Conservation (phyloP, 257 asterid species). For the Nyctanthes arbortristis region DNA sequence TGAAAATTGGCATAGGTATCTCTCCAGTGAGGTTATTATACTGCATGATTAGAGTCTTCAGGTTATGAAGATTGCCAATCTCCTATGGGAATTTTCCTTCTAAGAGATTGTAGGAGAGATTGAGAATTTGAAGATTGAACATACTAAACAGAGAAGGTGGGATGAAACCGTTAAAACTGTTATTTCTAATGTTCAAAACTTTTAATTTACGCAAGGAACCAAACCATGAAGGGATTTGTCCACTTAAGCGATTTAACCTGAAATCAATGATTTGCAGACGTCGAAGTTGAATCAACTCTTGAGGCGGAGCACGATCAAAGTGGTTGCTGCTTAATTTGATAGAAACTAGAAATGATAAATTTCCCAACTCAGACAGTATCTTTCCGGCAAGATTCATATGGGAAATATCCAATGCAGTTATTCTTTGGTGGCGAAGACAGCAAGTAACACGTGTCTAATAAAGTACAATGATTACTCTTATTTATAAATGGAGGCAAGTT, state of each 20-base stretch:
- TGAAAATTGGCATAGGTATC: slow-evolving; percentile 28
- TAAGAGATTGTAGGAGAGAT: slow-evolving; percentile 17
- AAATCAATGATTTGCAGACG: slow-evolving; percentile 14
- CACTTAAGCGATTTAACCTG: slow-evolving; percentile 6
- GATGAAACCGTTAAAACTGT: slow-evolving; percentile 20
- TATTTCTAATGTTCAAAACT: slow-evolving; percentile 17
- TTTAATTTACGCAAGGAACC: slow-evolving; percentile 8
- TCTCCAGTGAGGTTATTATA: slow-evolving; percentile 15
- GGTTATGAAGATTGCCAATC: slow-evolving; percentile 8
- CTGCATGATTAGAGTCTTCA: not conserved
- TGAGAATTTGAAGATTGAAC: slow-evolving; percentile 19
- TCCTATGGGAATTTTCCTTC: slow-evolving; percentile 23
- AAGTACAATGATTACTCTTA: too few species aligned
- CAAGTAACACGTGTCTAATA: too few species aligned
- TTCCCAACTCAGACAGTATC: too few species aligned
- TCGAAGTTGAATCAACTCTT: slow-evolving; percentile 23
- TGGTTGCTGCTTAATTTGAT: slow-evolving; percentile 32
- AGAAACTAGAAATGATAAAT: slow-evolving; percentile 27
- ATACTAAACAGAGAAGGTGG: slow-evolving; percentile 22
- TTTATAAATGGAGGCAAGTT: too few species aligned
- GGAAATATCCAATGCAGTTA: too few species aligned
- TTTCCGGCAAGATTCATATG: too few species aligned
- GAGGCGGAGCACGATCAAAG: slow-evolving; percentile 28
- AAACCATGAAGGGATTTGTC: slow-evolving; percentile 23
- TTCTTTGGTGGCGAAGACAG: too few species aligned